phyloP scores from a whole-genome alignment of 805 yeast genomes.

The Kodamaea fukazawae region DNA sequence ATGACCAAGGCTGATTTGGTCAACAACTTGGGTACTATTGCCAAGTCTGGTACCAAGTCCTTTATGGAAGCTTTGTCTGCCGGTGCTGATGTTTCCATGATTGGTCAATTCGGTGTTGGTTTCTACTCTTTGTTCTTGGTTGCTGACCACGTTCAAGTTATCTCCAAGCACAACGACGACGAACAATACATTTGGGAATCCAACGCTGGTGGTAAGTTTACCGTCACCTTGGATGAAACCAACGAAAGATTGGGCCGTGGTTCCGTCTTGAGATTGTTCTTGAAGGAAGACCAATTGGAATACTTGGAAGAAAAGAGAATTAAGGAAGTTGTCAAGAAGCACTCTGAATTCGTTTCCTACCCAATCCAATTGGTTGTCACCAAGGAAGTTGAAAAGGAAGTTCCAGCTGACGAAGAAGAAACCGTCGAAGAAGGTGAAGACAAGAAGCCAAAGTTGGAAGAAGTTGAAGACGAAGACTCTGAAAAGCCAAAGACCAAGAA shows the following conservation, averaged over 20 bases:
- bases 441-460: slow-evolving; percentile 72
- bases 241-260: slow-evolving; percentile 92
- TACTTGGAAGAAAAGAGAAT: slow-evolving; percentile 99
- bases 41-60: slow-evolving; percentile 99
- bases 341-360: slow-evolving; percentile 98
- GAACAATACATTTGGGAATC: slow-evolving; percentile 99
- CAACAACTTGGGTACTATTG: slow-evolving; percentile 99
- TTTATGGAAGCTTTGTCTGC: slow-evolving; percentile 99
- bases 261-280: slow-evolving; percentile 89
- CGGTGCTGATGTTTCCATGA: slow-evolving; percentile 99
- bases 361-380: slow-evolving; percentile 98
- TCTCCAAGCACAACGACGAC: slow-evolving; percentile 97
- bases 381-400: slow-evolving; percentile 98
- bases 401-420: slow-evolving; percentile 74
- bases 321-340: slow-evolving; percentile 98
- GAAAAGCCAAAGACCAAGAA: slow-evolving; percentile 79
- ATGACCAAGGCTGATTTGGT: slow-evolving; percentile 99
- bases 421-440: slow-evolving; percentile 47
- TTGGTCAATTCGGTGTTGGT: slow-evolving; percentile 99
- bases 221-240: slow-evolving; percentile 84
- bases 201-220: slow-evolving; percentile 99
- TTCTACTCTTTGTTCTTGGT: slow-evolving; percentile 99
- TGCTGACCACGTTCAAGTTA: slow-evolving; percentile 98
- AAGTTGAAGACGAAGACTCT: slow-evolving; percentile 65
- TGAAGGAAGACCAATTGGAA: slow-evolving; percentile 98